Evolutionary conservation across 1,284 basidiomycete genomes (phyloP).

Genomic region (Rhodotorula mucilaginosa): DNA sequence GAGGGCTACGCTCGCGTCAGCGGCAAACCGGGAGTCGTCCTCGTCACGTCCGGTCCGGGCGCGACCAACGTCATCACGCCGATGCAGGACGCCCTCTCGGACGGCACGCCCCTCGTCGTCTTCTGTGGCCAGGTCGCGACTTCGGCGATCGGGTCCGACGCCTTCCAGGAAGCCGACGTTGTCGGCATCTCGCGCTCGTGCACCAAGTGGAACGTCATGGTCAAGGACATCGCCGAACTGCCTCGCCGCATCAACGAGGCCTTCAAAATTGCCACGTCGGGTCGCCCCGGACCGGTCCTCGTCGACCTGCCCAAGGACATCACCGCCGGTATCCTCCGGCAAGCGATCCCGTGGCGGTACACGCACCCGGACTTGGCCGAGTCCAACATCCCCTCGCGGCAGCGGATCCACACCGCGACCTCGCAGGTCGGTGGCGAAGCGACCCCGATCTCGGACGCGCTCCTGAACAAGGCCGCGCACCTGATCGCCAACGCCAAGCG

Average conservation of each 20-base stretch:
- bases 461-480: constrained; percentile 75
- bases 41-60: constrained; percentile 96
- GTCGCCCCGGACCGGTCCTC: constrained; percentile 92
- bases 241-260: constrained; percentile 97
- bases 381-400: constrained; percentile 32
- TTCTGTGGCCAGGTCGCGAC: constrained; percentile 98
- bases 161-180: constrained; percentile 97
- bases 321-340: constrained; percentile 84
- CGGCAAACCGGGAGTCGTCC: constrained; percentile 93
- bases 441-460: constrained; percentile 34
- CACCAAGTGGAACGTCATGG: constrained; percentile 99
- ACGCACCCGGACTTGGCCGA: constrained; percentile 69
- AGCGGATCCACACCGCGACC: constrained; percentile 36
- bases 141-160: constrained; percentile 93
- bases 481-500: constrained; percentile 89
- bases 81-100: constrained; percentile 95
- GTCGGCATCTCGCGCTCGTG: constrained; percentile 94
- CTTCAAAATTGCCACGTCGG: constrained; percentile 97
- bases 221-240: constrained; percentile 92
- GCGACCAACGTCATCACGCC: constrained; percentile 97
- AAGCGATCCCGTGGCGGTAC: constrained; percentile 79
- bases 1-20: constrained; percentile 94
- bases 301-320: constrained; percentile 98
- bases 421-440: constrained; percentile 33
- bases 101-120: constrained; percentile 91